These are phyloP conservation scores for Mycena filopes DNA, from an alignment of 768 basidiomycete species.

Conservation along the genomic window DNA sequence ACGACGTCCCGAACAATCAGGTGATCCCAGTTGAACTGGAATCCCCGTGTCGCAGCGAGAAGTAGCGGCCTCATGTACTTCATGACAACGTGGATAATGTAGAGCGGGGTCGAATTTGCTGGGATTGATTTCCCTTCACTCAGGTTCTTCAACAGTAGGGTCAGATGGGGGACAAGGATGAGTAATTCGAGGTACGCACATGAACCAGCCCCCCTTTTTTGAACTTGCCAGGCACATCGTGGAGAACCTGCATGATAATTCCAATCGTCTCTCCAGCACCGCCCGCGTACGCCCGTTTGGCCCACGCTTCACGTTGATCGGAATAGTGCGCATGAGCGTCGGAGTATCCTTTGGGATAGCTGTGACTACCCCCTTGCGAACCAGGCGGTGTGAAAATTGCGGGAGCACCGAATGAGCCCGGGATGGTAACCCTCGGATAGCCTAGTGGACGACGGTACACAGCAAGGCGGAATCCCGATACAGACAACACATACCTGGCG, in stretches of 20 bases:
- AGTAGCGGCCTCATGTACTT: not conserved
- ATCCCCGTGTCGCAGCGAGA: not conserved
- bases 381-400: not conserved
- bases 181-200: not conserved
- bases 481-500: not conserved
- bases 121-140: conserved; percentile 13
- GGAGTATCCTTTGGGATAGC: not conserved
- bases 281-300: not conserved
- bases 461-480: not conserved
- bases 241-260: conserved; percentile 5
- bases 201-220: not conserved
- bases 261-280: not conserved
- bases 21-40: not conserved
- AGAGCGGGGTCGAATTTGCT: not conserved
- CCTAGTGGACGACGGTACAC: not conserved
- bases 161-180: not conserved
- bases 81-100: not conserved
- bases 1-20: conserved; percentile 3
- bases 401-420: not conserved
- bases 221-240: not conserved
- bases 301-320: not conserved
- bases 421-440: not conserved
- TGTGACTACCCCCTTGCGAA: not conserved
- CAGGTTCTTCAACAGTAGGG: conserved; percentile 2
- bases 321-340: not conserved